Evolutionary conservation across 2,329 filamentous ascomycete genomes (phyloP), one percentile per base, ranked within the genome.

Genomic region (Colletotrichum truncatum): DNA sequence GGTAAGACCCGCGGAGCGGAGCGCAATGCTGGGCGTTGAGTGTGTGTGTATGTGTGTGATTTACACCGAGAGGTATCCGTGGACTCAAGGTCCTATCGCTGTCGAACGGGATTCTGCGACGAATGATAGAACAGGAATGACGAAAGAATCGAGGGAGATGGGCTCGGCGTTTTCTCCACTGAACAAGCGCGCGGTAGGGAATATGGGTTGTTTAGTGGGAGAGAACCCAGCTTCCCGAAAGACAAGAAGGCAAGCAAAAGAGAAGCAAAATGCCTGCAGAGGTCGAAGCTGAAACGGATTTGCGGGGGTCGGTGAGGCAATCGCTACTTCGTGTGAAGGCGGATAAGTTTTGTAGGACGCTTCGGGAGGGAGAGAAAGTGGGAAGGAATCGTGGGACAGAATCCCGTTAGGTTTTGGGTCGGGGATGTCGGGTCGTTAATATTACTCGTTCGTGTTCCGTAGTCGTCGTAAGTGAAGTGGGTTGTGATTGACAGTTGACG

Each of bases 151-250:
- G 39, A 16, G n/a, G 25, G 36, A 46, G 38, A 57, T n/a, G 54
- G 61, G 55, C 54, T 6, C 32, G 4, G 39, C 3, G 28, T 16
- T 14, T 57, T 55, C 46, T 14, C 60, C 64, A 67, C 64, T 65
- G 61, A 67, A 65, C 64, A 67, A 67, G 60, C 64, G 64, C 54
- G 64, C 64, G 64, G 48, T 51, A 60, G 60, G 48, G 21, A n/a
- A 25, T 38, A 28, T 61, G 39, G 36, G 32, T 23, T 41, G 59
- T 16, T 16, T 43, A 36, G 46, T 49, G 46, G 16, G 26, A 6
- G 46, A 49, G 12, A n/a, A n/a, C n/a, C 16, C 46, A 28, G 26
- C 46, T 49, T 28, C 11, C 38, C 48, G 32, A n/a, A 26, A 52
- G 48, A 52, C 48, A 52, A 43, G 18, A 18, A 38, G 23, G 28